phyloP scores from a whole-genome alignment of 805 yeast genomes.

The Saccharomyces paradoxus region DNA sequence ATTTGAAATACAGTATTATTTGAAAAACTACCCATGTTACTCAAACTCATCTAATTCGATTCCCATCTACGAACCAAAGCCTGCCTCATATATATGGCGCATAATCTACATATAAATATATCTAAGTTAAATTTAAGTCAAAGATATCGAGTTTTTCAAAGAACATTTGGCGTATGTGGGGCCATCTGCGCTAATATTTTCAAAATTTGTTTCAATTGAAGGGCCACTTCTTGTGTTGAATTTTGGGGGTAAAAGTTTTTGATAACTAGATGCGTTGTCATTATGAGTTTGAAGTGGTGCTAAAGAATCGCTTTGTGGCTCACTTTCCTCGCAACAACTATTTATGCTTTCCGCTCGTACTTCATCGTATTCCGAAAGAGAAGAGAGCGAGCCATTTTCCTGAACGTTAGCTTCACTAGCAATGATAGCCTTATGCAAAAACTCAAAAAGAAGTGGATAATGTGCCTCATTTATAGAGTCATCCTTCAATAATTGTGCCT shows the following conservation, averaged over 20 bases:
- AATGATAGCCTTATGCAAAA: constrained; percentile 18
- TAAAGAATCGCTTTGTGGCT: background rate
- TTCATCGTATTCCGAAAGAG: background rate
- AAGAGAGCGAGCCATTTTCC: constrained; percentile 1
- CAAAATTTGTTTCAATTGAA: constrained; percentile 11
- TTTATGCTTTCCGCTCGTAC: background rate
- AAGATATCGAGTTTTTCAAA: background rate
- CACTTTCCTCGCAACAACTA: background rate
- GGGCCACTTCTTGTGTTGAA: constrained; percentile 9
- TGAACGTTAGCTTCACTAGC: constrained; percentile 7
- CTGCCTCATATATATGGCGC: too few species aligned
- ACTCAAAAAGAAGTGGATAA: constrained; percentile 34
- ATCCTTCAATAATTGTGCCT: constrained; percentile 31
- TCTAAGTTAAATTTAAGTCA: background rate
- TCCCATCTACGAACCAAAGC: too few species aligned
- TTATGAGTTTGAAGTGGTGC: background rate
- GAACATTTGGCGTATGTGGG: background rate
- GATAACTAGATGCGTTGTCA: background rate
- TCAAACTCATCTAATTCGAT: background rate
- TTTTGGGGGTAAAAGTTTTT: constrained; percentile 7
- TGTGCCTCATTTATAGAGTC: constrained; percentile 36
- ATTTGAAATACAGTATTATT: background rate
- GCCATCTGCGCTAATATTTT: constrained; percentile 12
- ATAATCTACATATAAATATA: background rate
- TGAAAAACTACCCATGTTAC: background rate